Base-by-base conservation (phyloP, 1,139 yeast species). In the Kodamaea anthophila region DNA sequence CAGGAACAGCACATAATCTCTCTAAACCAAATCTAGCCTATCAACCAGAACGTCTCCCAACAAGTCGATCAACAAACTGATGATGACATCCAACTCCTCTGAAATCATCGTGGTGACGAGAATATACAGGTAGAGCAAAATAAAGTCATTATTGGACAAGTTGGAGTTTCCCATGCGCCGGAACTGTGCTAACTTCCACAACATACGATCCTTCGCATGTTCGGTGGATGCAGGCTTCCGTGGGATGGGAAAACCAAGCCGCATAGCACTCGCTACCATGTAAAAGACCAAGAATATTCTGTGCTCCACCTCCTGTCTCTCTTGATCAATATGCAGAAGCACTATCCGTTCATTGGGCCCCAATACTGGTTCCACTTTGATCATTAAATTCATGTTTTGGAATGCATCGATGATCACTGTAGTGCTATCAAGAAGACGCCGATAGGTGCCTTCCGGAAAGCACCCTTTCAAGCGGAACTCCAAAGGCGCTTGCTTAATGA, bases 391-490 rank as follows among this genome's bases (percentile, higher is more conserved):
- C 56, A 84, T 65, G 43, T 83, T 82, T 48, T 80, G 87, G 44
- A 74, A 79, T 0, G 88, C 78, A 48, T 84, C 93, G 10, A 83
- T 60, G 16, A 85, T 78, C 18, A 67, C 66, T 28, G 82, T 78
- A 0, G 93, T 81, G 5, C 73, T 58, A 11, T 55, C 52, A 13
- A 84, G 48, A 13, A 85, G 50, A 25, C 55, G 58, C 21, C 60
- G 58, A 50, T 80, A 85, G 1, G 65, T 60, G 2, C 52, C 57
- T 3, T 53, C 49, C 1, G 91, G 87, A 40, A 83, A 85, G 9
- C 69, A 67, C 0, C 94, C 94, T 44, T 84, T 81, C 30, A 85
- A 55, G 26, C 94, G 63, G 33, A 81, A 62, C 47, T 85, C 95
- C 45, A 74, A 64, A 1, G 91, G 86, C 0, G 94, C 88, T 42